Percentiles rank a stretch among this genome's conserved stretches.
Conservation (phyloP, 192 early-diverging fungal species). For the Glomus cerebriforme region DNA sequence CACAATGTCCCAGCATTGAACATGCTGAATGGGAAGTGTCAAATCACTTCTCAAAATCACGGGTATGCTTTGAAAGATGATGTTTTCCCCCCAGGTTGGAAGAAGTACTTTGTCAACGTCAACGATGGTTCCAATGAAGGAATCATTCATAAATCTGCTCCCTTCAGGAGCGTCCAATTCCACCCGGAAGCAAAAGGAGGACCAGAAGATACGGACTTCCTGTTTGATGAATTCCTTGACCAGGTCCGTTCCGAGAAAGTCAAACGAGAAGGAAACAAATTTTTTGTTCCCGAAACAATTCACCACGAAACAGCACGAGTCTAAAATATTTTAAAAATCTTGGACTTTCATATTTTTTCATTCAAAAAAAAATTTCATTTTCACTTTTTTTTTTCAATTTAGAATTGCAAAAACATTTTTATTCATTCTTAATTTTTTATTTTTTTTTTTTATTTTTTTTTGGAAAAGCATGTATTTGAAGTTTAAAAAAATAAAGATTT, state of each 20-base stretch:
- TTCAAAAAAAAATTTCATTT: not conserved
- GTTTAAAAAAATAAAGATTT: too few species aligned
- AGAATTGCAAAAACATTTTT: too few species aligned
- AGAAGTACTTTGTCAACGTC: slow-evolving; percentile 88
- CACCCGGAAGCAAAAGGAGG: slow-evolving; percentile 96
- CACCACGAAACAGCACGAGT: not conserved
- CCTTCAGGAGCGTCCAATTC: slow-evolving; percentile 89
- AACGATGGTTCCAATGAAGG: slow-evolving; percentile 97
- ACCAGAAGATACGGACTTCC: slow-evolving; percentile 87
- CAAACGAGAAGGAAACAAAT: slow-evolving; percentile 29
- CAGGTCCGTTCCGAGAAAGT: slow-evolving; percentile 65
- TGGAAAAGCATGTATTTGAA: too few species aligned
- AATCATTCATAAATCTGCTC: slow-evolving; percentile 71
- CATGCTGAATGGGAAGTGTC: slow-evolving; percentile 73
- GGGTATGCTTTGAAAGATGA: slow-evolving; percentile 81
- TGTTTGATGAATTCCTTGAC: slow-evolving; percentile 81
- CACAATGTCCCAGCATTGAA: slow-evolving; percentile 94
- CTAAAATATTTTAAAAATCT: not conserved
- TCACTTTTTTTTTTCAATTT: too few species aligned
- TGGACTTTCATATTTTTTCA: not conserved
- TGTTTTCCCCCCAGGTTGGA: slow-evolving; percentile 70
- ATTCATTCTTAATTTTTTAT: too few species aligned
- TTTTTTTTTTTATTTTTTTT: too few species aligned
- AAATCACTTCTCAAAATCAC: slow-evolving; percentile 97
- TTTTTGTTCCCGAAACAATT: not conserved